A percentile compares a stretch with the other conserved stretches of the same genome.
Evolutionary conservation across 768 basidiomycete genomes (phyloP).

Genomic region (Rhodosporidiobolus sp.): DNA sequence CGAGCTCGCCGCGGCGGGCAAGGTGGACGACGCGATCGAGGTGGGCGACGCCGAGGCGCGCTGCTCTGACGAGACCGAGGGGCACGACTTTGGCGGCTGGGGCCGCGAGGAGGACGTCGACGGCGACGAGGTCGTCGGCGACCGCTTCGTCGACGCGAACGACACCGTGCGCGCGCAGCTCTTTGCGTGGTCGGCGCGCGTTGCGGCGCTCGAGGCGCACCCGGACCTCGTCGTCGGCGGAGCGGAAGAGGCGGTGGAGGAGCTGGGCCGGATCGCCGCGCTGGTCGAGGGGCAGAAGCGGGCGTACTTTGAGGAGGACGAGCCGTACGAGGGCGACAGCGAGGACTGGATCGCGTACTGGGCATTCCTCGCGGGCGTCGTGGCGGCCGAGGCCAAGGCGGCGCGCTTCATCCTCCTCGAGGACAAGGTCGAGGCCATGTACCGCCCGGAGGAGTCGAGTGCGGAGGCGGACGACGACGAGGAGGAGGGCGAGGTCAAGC

Average conservation of each 20-base stretch:
- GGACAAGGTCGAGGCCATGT: conserved; percentile 32
- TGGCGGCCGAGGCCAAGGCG: conserved; percentile 7
- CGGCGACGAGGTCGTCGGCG: neutral
- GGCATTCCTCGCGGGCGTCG: neutral
- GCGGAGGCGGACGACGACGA: conserved; percentile 4
- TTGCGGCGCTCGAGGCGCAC: conserved; percentile 11
- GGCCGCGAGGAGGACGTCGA: too few species aligned
- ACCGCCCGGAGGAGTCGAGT: conserved; percentile 15
- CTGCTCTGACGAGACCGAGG: neutral
- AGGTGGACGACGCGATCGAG: neutral
- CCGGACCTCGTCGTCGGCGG: neutral
- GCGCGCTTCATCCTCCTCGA: conserved; percentile 20
- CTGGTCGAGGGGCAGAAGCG: neutral
- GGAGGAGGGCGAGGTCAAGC: conserved; percentile 27
- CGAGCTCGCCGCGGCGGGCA: neutral
- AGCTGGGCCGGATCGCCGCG: neutral
- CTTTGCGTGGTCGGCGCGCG: neutral
- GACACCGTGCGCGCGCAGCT: conserved; percentile 7
- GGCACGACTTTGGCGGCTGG: neutral
- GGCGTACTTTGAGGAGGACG: neutral
- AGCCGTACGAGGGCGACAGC: neutral
- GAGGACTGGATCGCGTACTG: neutral
- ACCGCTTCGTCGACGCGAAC: neutral
- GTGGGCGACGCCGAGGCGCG: neutral
- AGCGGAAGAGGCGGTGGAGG: neutral